phyloP scores from a whole-genome alignment of 1,284 basidiomycete genomes.

The Porodaedalea pini region DNA sequence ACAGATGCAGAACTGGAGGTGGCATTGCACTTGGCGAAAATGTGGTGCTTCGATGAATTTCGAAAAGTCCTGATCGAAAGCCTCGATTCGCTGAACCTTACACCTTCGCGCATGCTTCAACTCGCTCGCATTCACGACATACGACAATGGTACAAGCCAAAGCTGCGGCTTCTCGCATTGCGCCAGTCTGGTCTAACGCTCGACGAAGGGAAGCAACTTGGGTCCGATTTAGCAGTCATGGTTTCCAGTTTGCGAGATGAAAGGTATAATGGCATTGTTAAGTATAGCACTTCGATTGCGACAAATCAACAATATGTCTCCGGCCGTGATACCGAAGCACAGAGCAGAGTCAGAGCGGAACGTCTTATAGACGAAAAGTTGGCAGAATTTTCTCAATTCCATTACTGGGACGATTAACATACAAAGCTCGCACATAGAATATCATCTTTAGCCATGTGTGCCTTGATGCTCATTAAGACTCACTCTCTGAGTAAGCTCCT shows the following conservation, averaged over 20 bases:
- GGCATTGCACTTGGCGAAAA: conserved; percentile 9
- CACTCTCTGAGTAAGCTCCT: too few relatives aligned
- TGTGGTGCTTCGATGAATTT: conserved; percentile 8
- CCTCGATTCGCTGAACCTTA: conserved; percentile 8
- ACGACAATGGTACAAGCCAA: neutral
- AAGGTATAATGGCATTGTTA: neutral
- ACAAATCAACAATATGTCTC: neutral
- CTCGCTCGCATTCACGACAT: conserved; percentile 12
- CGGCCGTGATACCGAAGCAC: neutral
- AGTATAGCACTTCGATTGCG: neutral
- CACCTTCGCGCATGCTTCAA: neutral
- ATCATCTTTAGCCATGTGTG: neutral
- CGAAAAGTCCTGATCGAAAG: neutral
- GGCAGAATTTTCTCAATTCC: neutral
- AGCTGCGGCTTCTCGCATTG: conserved; percentile 2
- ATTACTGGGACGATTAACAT: neutral
- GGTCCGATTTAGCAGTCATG: neutral
- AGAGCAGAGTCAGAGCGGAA: too few relatives aligned
- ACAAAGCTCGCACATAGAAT: too few relatives aligned
- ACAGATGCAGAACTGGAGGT: conserved; percentile 2
- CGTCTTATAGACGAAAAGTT: neutral
- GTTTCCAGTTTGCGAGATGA: conserved; percentile 4
- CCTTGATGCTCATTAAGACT: too few relatives aligned
- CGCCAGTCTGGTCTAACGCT: neutral
- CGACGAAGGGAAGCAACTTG: conserved; percentile 8